phyloP scores from a whole-genome alignment of 2,329 filamentous ascomycete genomes.

The Botryotinia calthae region DNA sequence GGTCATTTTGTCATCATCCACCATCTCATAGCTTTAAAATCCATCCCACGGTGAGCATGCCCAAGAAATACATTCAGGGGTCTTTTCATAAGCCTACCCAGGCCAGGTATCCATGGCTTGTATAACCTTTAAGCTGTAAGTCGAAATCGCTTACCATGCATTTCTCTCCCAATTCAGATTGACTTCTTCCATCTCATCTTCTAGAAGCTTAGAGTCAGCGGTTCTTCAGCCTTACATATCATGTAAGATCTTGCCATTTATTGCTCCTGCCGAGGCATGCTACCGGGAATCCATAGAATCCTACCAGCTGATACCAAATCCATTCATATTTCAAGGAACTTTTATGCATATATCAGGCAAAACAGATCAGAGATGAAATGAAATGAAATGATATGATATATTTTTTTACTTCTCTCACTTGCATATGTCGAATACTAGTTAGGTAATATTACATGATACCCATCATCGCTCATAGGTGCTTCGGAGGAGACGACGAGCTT shows the following conservation, averaged over 20 bases:
- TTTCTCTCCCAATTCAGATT: slow-evolving; percentile 22
- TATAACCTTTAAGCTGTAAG: not conserved
- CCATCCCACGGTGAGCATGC: not conserved
- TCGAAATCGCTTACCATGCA: slow-evolving; percentile 10
- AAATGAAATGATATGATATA: not conserved
- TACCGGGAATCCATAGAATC: not conserved
- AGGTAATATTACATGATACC: not conserved
- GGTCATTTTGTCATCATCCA: not conserved
- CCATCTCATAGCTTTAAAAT: not conserved
- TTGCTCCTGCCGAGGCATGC: slow-evolving; percentile 3
- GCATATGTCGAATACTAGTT: not conserved
- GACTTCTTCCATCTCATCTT: slow-evolving; percentile 30
- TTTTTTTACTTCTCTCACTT: not conserved
- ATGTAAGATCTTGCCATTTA: not conserved
- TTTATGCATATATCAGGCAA: not conserved
- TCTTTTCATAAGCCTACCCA: not conserved
- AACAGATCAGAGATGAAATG: not conserved
- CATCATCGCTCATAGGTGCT: not conserved
- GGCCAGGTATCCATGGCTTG: not conserved
- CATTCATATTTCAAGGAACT: not conserved
- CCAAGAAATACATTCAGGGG: not conserved
- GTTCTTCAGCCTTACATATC: slow-evolving; percentile 23
- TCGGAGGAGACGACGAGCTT: not conserved
- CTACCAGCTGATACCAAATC: not conserved
- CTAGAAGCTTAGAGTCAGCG: slow-evolving; percentile 24